Base-by-base conservation (phyloP, 2,329 filamentous ascomycete species). In the Xylogone sp. region DNA sequence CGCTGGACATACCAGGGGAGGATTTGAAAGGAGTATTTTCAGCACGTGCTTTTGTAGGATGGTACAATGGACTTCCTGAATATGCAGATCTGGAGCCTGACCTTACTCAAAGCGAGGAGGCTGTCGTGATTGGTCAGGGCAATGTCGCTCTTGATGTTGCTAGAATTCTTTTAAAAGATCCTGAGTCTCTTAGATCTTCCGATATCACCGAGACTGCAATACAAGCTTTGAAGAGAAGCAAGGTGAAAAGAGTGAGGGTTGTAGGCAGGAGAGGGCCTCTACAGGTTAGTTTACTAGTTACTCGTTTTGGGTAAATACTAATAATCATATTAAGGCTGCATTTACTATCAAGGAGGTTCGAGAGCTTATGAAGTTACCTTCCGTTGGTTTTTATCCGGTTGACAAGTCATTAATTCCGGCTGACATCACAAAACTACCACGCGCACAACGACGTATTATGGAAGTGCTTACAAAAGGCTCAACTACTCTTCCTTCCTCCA, bases 131-230 rank as follows among this genome's bases (percentile, higher is more conserved):
- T 57, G 94, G 94, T 2, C 93, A 99, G 65, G 94, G 94, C 16
- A 99, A 99, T 69, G 94, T 99, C 8, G 94, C 94, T 0, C 75
- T 99, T 45, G 94, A 99, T 67, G 89, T 99, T 16, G 91, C 93
- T 1, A 82, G 95, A 21, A 93, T 96, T 62, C 74, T 99, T 4
- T 76, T 99, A 13, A 84, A 87, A 48, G 82, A 88, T 54, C 74
- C 95, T 1, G 83, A 93, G 61, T 72, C 78, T 20, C 74, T 99
- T 44, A 77, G 81, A 6, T 85, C 84, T 62, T 97, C 94, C 0
- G 94, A 99, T 66, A 97, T 99, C 45, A 85, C 92, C 1, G 88
- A 91, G 55, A 81, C 89, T 61, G 94, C 94, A 1, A 69, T 97
- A 13, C 84, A 90, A 48, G 78, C 80, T 1, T 69, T 99, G 42